phyloP scores from a whole-genome alignment of 306 rosid species.

The Medicago arabica region DNA sequence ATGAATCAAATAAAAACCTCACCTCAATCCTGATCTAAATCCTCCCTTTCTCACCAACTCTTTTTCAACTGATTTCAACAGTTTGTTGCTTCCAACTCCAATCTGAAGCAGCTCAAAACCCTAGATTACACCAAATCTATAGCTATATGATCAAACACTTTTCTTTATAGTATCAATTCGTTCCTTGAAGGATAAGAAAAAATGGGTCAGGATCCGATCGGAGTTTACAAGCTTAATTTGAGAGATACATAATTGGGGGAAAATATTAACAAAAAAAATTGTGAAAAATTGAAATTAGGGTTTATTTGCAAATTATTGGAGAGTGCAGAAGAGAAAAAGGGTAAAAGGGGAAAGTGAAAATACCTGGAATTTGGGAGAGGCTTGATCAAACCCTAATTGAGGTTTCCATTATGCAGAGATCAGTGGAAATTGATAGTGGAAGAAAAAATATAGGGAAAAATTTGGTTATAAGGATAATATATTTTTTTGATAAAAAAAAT shows the following conservation, averaged over 20 bases:
- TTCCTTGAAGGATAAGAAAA: conserved; percentile 15
- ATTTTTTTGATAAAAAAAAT: not conserved
- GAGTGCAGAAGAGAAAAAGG: not conserved
- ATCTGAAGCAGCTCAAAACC: conserved; percentile 24
- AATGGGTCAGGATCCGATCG: conserved; percentile 40
- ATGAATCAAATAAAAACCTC: conserved; percentile 29
- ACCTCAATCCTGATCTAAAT: conserved; percentile 42
- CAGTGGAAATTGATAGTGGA: conserved; percentile 41
- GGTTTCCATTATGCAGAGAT: conserved; percentile 30
- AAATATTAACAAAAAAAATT: not conserved
- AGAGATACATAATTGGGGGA: conserved; percentile 22
- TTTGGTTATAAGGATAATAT: conserved; percentile 25
- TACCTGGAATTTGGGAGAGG: conserved; percentile 37
- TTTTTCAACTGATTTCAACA: conserved; percentile 27
- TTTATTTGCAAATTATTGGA: conserved; percentile 13
- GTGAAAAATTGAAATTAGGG: conserved; percentile 10
- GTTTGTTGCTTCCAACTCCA: conserved; percentile 19
- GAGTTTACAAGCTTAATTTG: conserved; percentile 30
- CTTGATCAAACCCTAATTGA: conserved; percentile 44
- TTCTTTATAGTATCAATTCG: not conserved
- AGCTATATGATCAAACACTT: conserved; percentile 20
- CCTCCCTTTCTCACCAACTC: conserved; percentile 3
- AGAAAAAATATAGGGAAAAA: not conserved
- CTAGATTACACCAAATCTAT: conserved; percentile 4
- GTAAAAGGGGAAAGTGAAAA: not conserved